These are phyloP conservation scores for Xylaria sp. DNA, from an alignment of 2,329 filamentous ascomycete genomes.

Conservation along the genomic window DNA sequence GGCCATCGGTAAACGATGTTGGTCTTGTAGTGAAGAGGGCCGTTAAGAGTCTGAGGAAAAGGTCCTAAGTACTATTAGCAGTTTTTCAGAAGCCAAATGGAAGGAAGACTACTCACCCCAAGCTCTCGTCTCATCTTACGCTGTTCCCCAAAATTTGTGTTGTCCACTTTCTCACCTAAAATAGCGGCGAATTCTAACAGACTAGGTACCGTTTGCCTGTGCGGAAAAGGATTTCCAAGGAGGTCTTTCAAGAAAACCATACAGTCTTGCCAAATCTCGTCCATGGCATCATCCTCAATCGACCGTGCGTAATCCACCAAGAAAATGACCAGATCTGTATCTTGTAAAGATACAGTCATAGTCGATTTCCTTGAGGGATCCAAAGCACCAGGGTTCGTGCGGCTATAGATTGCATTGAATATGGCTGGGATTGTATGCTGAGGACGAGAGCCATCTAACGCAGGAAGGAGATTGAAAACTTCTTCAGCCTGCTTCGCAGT, in stretches of 20 bases:
- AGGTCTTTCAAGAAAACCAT: slow-evolving; percentile 89
- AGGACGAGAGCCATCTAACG: slow-evolving; percentile 87
- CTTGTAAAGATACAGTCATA: slow-evolving; percentile 81
- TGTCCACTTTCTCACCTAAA: slow-evolving; percentile 93
- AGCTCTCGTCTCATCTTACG: slow-evolving; percentile 89
- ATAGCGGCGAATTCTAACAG: slow-evolving; percentile 89
- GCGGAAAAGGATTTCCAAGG: slow-evolving; percentile 90
- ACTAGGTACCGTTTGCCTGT: slow-evolving; percentile 85
- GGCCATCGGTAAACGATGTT: slow-evolving; percentile 68
- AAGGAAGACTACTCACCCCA: slow-evolving; percentile 67
- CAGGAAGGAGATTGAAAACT: slow-evolving; percentile 86
- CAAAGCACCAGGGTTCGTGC: slow-evolving; percentile 82
- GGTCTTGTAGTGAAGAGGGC: slow-evolving; percentile 94
- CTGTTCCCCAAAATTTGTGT: slow-evolving; percentile 96
- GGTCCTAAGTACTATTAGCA: slow-evolving; percentile 64
- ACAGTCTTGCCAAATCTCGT: slow-evolving; percentile 97
- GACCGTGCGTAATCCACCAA: slow-evolving; percentile 88
- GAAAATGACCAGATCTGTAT: slow-evolving; percentile 85
- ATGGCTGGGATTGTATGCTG: slow-evolving; percentile 91
- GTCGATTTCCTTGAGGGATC: slow-evolving; percentile 84
- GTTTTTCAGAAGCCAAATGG: not conserved
- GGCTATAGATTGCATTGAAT: slow-evolving; percentile 95
- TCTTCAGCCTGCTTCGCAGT: slow-evolving; percentile 64
- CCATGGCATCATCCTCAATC: slow-evolving; percentile 94
- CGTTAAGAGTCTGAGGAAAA: slow-evolving; percentile 84